A percentile compares a stretch with the other conserved stretches of the same genome.
Evolutionary conservation across 129 eudicot genomes (phyloP).

Genomic region (Escallonia herrerae): DNA sequence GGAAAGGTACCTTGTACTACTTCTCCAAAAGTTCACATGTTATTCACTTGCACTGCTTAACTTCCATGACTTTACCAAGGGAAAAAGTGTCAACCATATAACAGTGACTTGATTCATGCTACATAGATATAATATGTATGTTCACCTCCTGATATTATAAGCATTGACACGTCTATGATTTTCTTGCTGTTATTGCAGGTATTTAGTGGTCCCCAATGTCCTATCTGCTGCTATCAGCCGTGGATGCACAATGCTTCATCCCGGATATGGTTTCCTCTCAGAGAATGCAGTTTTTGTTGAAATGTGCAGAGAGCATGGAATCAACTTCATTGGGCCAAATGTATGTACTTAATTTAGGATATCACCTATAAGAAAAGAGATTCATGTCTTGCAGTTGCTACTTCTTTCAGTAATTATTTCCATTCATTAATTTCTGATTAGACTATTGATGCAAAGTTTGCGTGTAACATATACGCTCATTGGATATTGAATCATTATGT

Average conservation of each 20-base stretch:
- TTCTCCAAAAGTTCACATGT: no score
- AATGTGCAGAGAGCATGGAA: conserved; percentile 91
- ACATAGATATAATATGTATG: neutral
- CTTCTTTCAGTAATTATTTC: no score
- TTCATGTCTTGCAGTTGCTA: no score
- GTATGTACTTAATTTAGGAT: conserved; percentile 47
- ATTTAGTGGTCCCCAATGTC: conserved; percentile 80
- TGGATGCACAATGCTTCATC: conserved; percentile 96
- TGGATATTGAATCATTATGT: no score
- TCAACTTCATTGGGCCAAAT: conserved; percentile 91
- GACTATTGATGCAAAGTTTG: neutral
- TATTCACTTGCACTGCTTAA: no score
- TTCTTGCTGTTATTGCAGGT: conserved; percentile 37
- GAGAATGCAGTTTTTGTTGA: conserved; percentile 94
- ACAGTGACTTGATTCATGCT: no score
- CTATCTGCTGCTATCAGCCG: conserved; percentile 84
- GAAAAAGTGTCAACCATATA: no score
- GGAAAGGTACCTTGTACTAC: no score
- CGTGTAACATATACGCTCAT: no score
- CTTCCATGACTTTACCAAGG: no score
- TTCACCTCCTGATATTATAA: neutral
- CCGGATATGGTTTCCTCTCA: conserved; percentile 95
- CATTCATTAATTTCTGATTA: neutral
- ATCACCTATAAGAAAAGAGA: no score
- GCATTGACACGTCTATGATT: neutral